Evolutionary conservation across 1,284 basidiomycete genomes (phyloP), one percentile per base, ranked within the genome.

Genomic region (Pascua guehoae): DNA sequence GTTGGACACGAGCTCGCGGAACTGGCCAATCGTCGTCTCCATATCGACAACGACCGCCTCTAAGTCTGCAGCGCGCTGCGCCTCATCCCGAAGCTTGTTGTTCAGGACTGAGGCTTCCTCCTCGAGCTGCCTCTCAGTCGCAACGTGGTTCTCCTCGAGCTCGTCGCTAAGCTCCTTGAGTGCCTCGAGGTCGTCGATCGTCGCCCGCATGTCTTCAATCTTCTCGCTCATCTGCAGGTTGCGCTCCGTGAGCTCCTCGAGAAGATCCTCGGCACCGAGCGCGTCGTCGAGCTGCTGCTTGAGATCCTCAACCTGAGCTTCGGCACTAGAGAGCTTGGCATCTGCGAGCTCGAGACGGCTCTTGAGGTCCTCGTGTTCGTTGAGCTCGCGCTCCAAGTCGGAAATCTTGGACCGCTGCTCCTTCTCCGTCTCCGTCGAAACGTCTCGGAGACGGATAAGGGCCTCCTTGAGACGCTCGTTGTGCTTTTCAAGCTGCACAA

Each of bases 121-220:
- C 67, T 94, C 88, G 62, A 98, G 78, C 43, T 88, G 85, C 75
- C 90, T 92, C 78, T 98, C 95, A 0, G 92, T 91, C 76, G 97
- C 95, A 8, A 91, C 75, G 66, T 98, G 95, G 68, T 90, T 92
- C 77, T 98, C 95, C 75, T 98, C 96, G 3, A 99, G 83, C 77
- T 99, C 96, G 65, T 98, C 95, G 62, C 88, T 92, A 54, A 99
- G 86, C 67, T 98, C 94, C 74, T 94, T 91, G 51, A 98, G 84
- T 12, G 94, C 86, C 71, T 98, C 95, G 14, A 97, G 84, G 70
- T 98, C 95, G 71, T 98, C 95, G 51, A 98, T 92, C 0, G 89
- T 90, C 54, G 90, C 87, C 7, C 88, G 84, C 88, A 98, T 93
- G 77, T 96, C 91, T 70, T 98, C 95, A 64, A 98, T 91, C 61